Percentiles rank a stretch among this genome's conserved stretches.
phyloP scores from a whole-genome alignment of 345 rosid genomes.

The Rhodamnia argentea region DNA sequence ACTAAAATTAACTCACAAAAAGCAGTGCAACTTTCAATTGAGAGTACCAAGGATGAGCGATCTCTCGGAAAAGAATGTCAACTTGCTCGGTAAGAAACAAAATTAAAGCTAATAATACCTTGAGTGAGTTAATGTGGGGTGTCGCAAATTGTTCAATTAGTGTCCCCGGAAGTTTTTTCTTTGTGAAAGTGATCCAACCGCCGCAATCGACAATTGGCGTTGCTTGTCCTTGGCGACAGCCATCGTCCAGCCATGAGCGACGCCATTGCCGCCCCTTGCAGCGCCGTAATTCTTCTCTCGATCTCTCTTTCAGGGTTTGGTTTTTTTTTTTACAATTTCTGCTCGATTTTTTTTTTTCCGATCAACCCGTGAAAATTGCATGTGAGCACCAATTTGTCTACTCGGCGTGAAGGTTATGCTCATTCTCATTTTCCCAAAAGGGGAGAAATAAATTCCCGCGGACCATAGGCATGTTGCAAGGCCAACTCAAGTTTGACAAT shows the following conservation, averaged over 20 bases:
- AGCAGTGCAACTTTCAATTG: not conserved
- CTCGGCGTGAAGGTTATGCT: not conserved
- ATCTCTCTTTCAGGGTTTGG: not conserved
- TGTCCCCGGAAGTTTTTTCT: rapidly evolving
- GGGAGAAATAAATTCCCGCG: not conserved
- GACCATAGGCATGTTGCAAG: not conserved
- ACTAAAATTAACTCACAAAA: not conserved
- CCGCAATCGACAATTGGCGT: too few relatives aligned
- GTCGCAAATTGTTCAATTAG: not conserved
- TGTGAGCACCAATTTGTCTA: not conserved
- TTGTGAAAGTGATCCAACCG: too few relatives aligned
- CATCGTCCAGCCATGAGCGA: too few relatives aligned
- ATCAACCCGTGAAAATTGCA: not conserved
- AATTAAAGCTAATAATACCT: not conserved
- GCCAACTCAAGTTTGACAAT: not conserved
- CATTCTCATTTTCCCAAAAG: not conserved
- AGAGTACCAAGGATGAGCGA: not conserved
- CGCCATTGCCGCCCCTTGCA: not conserved
- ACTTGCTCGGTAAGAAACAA: not conserved
- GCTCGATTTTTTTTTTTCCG: not conserved
- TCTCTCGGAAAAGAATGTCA: not conserved
- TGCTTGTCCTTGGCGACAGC: too few relatives aligned
- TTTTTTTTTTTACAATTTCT: too few relatives aligned
- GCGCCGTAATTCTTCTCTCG: not conserved
- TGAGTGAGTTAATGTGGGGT: not conserved